A percentile compares a stretch with the other conserved stretches of the same genome.
Evolutionary conservation across 805 yeast genomes (phyloP).

Genomic region (Candida insectalens): DNA sequence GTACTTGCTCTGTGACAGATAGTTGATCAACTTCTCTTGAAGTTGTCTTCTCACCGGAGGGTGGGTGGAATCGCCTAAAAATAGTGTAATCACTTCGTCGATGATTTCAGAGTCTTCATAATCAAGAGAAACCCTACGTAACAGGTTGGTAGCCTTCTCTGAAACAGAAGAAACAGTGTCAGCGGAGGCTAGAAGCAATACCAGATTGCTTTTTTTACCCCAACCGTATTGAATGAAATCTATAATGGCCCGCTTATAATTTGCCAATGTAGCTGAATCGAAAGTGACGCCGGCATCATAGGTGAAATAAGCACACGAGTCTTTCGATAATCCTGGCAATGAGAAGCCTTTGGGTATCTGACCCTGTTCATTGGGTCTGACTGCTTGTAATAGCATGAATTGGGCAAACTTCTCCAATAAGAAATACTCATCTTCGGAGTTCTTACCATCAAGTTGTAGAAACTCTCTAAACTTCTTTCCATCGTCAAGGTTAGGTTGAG

Average conservation of each 20-base stretch:
- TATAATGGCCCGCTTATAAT: slow-evolving; percentile 31
- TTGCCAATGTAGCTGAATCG: slow-evolving; percentile 35
- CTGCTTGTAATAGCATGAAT: slow-evolving; percentile 48
- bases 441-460: slow-evolving; percentile 25
- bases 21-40: slow-evolving; percentile 45
- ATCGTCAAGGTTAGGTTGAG: slow-evolving; percentile 36
- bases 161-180: slow-evolving; percentile 50
- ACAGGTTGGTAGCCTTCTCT: slow-evolving; percentile 40
- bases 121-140: slow-evolving; percentile 42
- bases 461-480: slow-evolving; percentile 25
- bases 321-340: slow-evolving; percentile 55
- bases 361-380: slow-evolving; percentile 25
- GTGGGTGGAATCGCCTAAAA: slow-evolving; percentile 35
- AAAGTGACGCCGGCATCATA: slow-evolving; percentile 58
- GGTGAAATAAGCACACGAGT: slow-evolving; percentile 54
- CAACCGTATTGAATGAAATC: slow-evolving; percentile 35
- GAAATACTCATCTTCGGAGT: slow-evolving; percentile 32
- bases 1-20: slow-evolving; percentile 39
- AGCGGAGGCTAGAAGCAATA: slow-evolving; percentile 51
- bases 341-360: slow-evolving; percentile 33
- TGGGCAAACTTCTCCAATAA: slow-evolving; percentile 40
- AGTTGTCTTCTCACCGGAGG: slow-evolving; percentile 46
- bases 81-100: slow-evolving; percentile 35
- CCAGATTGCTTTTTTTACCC: slow-evolving; percentile 23
- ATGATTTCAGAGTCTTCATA: slow-evolving; percentile 40